A percentile compares a stretch with the other conserved stretches of the same genome.
Evolutionary conservation across 202 grass and related monocot species (phyloP).

Genomic region (Schoenoplectus tabernaemontani): DNA sequence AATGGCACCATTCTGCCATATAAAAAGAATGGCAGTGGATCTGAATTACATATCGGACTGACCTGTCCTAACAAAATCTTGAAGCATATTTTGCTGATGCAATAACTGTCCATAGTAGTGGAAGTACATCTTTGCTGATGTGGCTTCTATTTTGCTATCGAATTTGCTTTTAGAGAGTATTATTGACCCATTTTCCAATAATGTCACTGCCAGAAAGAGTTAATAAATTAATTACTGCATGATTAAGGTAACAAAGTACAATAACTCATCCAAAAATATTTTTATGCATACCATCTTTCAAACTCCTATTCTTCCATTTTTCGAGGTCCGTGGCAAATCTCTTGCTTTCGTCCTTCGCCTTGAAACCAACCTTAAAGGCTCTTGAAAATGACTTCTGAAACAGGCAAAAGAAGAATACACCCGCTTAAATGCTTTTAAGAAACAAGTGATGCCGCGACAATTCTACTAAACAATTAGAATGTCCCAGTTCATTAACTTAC

Average conservation of each 20-base stretch:
- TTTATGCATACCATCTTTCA: constrained; percentile 49
- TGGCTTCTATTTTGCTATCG: constrained; percentile 94
- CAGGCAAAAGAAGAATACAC: constrained; percentile 33
- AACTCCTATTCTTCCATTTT: constrained; percentile 67
- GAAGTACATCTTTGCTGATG: constrained; percentile 98
- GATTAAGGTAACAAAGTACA: background rate
- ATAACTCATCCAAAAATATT: constrained; percentile 6
- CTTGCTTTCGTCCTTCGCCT: constrained; percentile 83
- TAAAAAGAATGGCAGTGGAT: no score
- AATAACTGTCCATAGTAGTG: constrained; percentile 96
- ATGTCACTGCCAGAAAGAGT: constrained; percentile 35
- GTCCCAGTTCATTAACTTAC: background rate
- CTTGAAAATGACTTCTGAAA: constrained; percentile 85
- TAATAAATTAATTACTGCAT: constrained; percentile 14
- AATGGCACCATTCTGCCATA: no score
- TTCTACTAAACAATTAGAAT: background rate
- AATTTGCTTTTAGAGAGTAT: constrained; percentile 69
- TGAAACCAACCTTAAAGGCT: constrained; percentile 85
- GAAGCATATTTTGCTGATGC: constrained; percentile 99
- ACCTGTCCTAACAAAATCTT: constrained; percentile 99
- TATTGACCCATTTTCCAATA: constrained; percentile 80
- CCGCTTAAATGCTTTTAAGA: background rate
- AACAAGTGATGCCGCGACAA: background rate
- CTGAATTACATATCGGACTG: constrained; percentile 8
- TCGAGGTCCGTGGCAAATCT: constrained; percentile 66